Percentiles rank a stretch among this genome's conserved stretches.
phyloP scores from a whole-genome alignment of 2,329 filamentous ascomycete species.

The Helotiales sp. region DNA sequence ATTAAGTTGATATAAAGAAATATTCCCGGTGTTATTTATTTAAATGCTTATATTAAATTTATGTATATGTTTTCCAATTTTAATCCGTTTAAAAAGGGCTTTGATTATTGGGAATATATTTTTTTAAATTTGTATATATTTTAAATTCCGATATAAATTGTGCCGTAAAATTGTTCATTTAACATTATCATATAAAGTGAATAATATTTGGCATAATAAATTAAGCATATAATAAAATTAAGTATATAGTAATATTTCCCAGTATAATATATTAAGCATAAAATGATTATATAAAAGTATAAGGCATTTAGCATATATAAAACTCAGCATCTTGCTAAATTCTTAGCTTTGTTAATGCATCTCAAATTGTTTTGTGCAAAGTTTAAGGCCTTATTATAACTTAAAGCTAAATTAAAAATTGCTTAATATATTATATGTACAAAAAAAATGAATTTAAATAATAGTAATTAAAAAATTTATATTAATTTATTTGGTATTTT shows the following conservation, averaged over 20 bases:
- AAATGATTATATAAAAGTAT: not conserved
- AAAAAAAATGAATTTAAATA: not conserved
- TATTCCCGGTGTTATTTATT: no score
- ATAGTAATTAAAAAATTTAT: not conserved
- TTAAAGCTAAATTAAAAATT: not conserved
- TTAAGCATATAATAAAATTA: not conserved
- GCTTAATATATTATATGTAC: not conserved
- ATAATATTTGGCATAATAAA: no score
- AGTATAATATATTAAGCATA: not conserved
- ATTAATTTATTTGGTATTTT: not conserved
- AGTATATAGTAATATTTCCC: not conserved
- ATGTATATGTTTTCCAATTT: no score
- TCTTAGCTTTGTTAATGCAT: not conserved
- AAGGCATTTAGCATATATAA: not conserved
- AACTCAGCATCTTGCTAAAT: not conserved
- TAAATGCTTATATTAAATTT: no score
- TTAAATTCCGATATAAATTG: not conserved
- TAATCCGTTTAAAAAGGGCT: no score
- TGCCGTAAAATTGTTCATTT: not conserved
- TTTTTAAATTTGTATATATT: not conserved
- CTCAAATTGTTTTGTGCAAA: not conserved
- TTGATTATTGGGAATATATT: not conserved
- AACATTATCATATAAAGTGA: no score
- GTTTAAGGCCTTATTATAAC: conserved; percentile 1
- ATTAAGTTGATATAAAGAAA: not conserved